phyloP scores from a whole-genome alignment of 202 grass and related monocot species.

The Cymbopogon flexuosus region DNA sequence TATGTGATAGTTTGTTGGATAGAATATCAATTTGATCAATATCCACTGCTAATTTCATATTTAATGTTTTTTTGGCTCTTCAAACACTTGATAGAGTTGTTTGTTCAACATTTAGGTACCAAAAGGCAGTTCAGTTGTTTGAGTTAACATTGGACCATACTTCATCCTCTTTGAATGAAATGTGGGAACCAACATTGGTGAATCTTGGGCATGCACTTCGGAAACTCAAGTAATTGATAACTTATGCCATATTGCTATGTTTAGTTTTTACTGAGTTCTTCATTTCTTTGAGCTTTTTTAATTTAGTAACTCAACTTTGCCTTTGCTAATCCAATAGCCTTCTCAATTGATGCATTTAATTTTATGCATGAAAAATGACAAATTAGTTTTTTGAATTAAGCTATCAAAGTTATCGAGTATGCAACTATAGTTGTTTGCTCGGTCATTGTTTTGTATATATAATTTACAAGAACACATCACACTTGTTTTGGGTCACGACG shows the following conservation, averaged over 20 bases:
- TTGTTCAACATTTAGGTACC: slow-evolving; percentile 63
- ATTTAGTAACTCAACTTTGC: slow-evolving; percentile 7
- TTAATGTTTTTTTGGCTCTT: not conserved
- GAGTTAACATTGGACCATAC: slow-evolving; percentile 66
- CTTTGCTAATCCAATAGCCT: not conserved
- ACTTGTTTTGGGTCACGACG: not conserved
- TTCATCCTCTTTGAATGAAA: slow-evolving; percentile 71
- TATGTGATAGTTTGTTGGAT: slow-evolving; percentile 7
- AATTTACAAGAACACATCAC: not conserved
- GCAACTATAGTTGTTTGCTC: not conserved
- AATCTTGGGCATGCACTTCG: slow-evolving; percentile 83
- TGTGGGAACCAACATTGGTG: slow-evolving; percentile 98
- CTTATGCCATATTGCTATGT: slow-evolving; percentile 10
- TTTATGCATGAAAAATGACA: slow-evolving; percentile 2
- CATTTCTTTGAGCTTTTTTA: not conserved
- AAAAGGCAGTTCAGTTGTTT: slow-evolving; percentile 84
- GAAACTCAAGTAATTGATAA: slow-evolving; percentile 71
- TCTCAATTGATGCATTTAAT: not conserved
- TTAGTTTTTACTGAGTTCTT: slow-evolving; percentile 1
- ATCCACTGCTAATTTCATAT: not conserved
- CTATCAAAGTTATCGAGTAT: not conserved
- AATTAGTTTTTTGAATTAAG: slow-evolving; percentile 22
- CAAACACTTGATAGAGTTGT: slow-evolving; percentile 30
- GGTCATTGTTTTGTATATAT: not conserved
- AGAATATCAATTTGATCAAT: slow-evolving; percentile 26